Base-by-base conservation (phyloP, 1,284 basidiomycete genomes). In the Ganoderma sp. region DNA sequence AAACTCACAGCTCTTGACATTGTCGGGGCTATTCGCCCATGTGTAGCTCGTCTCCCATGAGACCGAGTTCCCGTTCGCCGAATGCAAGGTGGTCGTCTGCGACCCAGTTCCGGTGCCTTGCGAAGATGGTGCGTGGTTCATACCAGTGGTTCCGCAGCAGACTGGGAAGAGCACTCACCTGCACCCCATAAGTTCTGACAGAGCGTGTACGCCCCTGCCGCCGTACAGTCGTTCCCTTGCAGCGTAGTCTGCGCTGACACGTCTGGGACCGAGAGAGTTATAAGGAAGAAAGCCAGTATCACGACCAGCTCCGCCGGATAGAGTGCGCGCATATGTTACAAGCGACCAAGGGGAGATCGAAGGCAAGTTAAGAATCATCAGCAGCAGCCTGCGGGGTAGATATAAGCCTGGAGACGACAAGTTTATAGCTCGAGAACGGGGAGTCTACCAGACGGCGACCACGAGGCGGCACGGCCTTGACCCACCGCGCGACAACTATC, bases 101-200 rank as follows among this genome's bases (percentile, higher is more conserved):
- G 77, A 81, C 17, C 87, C 87, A 0, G 82, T 82, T 3, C 87
- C 87, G 32, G 78, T 78, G 28, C 65, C 82, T 83, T 60, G 12
- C 28, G 28, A 56, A 34, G 1, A 12, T 32, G 28, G 52, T 34
- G 8, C 56, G 6, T 54, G 19, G n/a, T 25, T 37, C n/a, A 37
- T 34, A 61, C 61, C 50, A 28, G 39, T 58, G 22, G 5, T 25
- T 50, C 32, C 39, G 50, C 14, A 61, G n/a, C 32, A 45, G 37
- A 2, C 58, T 39, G 43, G 3, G 19, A 28, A 9, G 41, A 52
- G 17, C 57, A 76, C 82, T 67, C 72, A 85, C 84, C 66, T 64
- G 77, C 76, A 12, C 86, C 86, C 87, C 87, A 88, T 5, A 86
- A 81, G 74, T 88, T 87, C 75, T 87, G 84, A 75, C 87, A 88